Percentiles rank a stretch among this genome's conserved stretches.
These are phyloP conservation scores for Rhododendron mucronatum DNA, from an alignment of 148 eudicot species.

Conservation along the genomic window DNA sequence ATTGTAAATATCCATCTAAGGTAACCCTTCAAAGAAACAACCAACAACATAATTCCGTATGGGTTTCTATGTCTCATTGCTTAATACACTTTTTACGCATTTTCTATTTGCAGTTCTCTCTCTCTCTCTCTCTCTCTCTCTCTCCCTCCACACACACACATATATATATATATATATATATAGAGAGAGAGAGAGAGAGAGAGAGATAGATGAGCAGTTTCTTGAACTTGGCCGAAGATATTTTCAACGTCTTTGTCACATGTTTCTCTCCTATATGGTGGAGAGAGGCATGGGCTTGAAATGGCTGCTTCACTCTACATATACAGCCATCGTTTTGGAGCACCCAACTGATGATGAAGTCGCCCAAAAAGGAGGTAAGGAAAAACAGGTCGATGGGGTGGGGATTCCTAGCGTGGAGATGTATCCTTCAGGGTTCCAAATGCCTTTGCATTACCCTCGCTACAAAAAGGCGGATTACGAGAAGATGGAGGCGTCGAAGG, in stretches of 20 bases:
- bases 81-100: background rate
- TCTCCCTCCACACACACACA: background rate
- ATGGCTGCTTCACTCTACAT: slow-evolving; percentile 7
- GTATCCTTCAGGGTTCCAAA: slow-evolving; percentile 11
- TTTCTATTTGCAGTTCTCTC: background rate
- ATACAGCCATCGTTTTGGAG: background rate
- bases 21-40: background rate
- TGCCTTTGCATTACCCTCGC: slow-evolving; percentile 34
- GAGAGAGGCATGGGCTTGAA: slow-evolving; percentile 2
- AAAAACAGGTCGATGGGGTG: background rate
- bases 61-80: background rate
- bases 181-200: too few species aligned
- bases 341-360: background rate
- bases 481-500: slow-evolving; percentile 25
- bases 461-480: slow-evolving; percentile 20
- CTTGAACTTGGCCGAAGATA: background rate
- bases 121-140: background rate
- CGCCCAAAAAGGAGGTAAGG: background rate
- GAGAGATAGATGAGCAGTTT: background rate
- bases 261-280: background rate
- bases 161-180: background rate
- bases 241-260: background rate
- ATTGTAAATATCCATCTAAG: background rate
- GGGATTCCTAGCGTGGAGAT: background rate
- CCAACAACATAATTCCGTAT: background rate